phyloP scores from a whole-genome alignment of 192 early-diverging fungal genomes.

The Podochytrium sp. region DNA sequence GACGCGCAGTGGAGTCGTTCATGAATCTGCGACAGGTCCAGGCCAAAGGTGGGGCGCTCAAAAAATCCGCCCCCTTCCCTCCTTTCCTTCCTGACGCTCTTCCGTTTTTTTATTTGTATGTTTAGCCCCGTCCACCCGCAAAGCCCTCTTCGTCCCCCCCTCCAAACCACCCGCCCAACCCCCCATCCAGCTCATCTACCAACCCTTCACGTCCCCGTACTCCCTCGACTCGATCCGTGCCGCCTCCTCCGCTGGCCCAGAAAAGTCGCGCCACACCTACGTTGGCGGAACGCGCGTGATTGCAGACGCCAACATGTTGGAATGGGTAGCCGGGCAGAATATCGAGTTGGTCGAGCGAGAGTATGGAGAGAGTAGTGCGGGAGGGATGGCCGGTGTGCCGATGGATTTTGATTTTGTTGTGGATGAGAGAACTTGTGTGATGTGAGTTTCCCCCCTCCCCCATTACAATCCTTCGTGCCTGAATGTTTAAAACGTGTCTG shows the following conservation, averaged over 20 bases:
- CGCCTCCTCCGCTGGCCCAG: background rate
- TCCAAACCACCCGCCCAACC: background rate
- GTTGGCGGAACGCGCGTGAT: conserved; percentile 25
- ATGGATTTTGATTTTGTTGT: conserved; percentile 37
- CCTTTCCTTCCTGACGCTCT: too few species aligned
- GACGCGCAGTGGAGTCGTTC: conserved; percentile 5
- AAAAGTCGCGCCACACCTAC: conserved; percentile 16
- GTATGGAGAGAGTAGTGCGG: background rate
- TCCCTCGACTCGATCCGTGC: too few species aligned
- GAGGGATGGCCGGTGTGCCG: background rate
- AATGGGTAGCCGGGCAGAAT: conserved; percentile 6
- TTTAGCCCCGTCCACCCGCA: background rate
- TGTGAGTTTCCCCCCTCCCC: conserved; percentile 17
- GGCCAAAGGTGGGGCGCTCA: background rate
- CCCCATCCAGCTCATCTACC: background rate
- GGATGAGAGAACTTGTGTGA: conserved; percentile 39
- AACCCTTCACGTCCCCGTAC: background rate
- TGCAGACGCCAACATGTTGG: conserved; percentile 7
- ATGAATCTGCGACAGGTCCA: conserved; percentile 5
- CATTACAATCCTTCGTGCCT: background rate
- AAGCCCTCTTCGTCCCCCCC: background rate
- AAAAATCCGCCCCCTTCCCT: background rate
- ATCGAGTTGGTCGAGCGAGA: conserved; percentile 38
- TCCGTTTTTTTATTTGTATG: background rate
- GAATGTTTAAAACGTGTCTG: conserved; percentile 1